Percentiles rank a stretch among this genome's conserved stretches.
These are phyloP conservation scores for Fusarium humuli DNA, from an alignment of 2,329 filamentous ascomycete genomes.

Conservation along the genomic window DNA sequence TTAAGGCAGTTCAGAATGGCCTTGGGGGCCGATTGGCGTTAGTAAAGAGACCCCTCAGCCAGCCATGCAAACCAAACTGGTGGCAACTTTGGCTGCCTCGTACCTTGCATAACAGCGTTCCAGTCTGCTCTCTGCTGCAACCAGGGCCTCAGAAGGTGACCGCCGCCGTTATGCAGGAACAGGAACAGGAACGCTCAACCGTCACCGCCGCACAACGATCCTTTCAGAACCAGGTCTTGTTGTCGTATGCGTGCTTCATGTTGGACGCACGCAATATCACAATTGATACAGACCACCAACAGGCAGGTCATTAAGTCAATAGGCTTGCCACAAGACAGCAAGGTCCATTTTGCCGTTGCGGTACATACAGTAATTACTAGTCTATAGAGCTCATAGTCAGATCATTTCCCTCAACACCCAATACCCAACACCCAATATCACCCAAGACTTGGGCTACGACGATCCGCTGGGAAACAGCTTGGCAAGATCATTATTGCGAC, in stretches of 20 bases:
- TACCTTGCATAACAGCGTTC: constrained; percentile 46
- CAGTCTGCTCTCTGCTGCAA: constrained; percentile 39
- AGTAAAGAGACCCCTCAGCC: constrained; percentile 32
- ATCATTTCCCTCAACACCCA: constrained; percentile 12
- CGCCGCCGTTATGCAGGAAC: constrained; percentile 47
- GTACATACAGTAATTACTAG: neutral
- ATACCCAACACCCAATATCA: constrained; percentile 6
- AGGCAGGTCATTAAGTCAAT: neutral
- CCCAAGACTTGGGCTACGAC: constrained; percentile 16
- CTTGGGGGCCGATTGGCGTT: constrained; percentile 30
- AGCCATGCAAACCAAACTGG: constrained; percentile 10
- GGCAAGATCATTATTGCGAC: neutral
- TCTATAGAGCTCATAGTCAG: neutral
- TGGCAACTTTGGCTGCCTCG: constrained; percentile 35
- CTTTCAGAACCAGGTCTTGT: neutral
- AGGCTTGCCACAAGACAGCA: neutral
- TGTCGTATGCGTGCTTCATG: constrained; percentile 15
- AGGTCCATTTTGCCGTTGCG: neutral
- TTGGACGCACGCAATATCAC: constrained; percentile 23
- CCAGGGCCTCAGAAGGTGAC: constrained; percentile 31
- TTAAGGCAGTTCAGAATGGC: constrained; percentile 25
- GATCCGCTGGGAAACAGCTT: constrained; percentile 10
- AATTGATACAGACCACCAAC: constrained; percentile 1
- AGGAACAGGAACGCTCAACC: constrained; percentile 47
- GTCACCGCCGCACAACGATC: constrained; percentile 25